Base-by-base conservation (phyloP, 2,329 filamentous ascomycete species). In the Penicillium polonicum region DNA sequence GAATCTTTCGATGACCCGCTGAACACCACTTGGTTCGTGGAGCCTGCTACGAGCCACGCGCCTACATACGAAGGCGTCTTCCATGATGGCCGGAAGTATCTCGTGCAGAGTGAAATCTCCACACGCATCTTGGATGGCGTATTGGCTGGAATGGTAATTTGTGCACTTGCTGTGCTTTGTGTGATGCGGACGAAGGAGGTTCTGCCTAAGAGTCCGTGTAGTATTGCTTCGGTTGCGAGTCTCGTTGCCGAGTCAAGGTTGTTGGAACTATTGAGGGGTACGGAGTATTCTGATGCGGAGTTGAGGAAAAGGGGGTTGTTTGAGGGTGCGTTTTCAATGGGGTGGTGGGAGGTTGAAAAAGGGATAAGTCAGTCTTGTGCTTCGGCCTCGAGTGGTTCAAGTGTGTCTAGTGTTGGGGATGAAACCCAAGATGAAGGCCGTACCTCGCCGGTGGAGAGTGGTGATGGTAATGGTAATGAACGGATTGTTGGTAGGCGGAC, bases 161-260 rank as follows among this genome's bases (percentile, higher is more conserved):
- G 2, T 67, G 58, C 33, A 59, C 60, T 36, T 36, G 12, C 17
- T 61, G n/a, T 60, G 15, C 51, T 55, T 4, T 57, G 25, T 8
- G 38, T 63, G 5, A 60, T 64, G 48, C 55, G 50, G 13, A 68
- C 63, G 4, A 59, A 61, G 23, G 27, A 59, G 13, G 48, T 70
- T 6, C 48, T 70, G 4, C 67, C 68, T 6, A 64, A 65, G 36
- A 68, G 69, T 35, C 69, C 69, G 15, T 61, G 57, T 42, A 70
- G 63, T 52, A 67, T 71, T 43, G 69, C 65, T 13, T 67, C 65
- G 2, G 59, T 65, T 13, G 65, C 65, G 7, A 66, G 57, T 15
- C 35, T 36, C 15, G 35, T 36, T 36, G 35, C 35, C n/a, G 35
- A 36, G 17, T 36, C 35, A 36, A 36, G 35, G 35, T n/a, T 36